Conservation (phyloP, 257 asterid species). For the Nicotiana sylvestris region DNA sequence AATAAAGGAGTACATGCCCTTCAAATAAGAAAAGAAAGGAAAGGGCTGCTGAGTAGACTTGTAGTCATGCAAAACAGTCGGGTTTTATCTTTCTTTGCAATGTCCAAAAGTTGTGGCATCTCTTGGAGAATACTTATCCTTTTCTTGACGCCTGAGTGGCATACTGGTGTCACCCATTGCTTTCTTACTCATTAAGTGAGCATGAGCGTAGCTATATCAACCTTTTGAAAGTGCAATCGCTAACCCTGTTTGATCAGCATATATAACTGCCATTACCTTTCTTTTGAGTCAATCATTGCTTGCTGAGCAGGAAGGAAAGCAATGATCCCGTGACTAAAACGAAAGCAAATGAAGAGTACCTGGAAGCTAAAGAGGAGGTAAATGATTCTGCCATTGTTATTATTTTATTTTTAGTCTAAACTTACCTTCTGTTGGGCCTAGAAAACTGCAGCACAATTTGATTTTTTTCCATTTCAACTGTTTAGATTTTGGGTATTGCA, state of each 20-base stretch:
- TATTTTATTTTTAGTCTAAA: not conserved
- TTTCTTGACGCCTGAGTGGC: not conserved
- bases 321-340: not conserved
- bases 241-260: not conserved
- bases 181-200: not conserved
- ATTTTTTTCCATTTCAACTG: not conserved
- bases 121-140: not conserved
- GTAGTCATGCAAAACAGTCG: not conserved
- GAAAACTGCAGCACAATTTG: not conserved
- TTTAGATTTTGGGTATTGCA: not conserved
- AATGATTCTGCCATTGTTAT: not conserved
- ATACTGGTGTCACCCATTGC: not conserved
- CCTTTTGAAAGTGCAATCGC: not conserved
- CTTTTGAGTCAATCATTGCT: not conserved
- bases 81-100: not conserved
- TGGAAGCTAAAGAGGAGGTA: constrained; percentile 10
- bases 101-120: constrained; percentile 2
- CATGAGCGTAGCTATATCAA: not conserved
- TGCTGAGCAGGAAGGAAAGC: constrained; percentile 8
- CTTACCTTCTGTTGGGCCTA: not conserved
- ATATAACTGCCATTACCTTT: not conserved
- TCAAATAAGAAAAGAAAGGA: not conserved
- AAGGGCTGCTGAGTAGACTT: not conserved
- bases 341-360: not conserved
- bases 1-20: not conserved